Conservation (phyloP, 169 alveolate species). For the Cryptosporidium felis region DNA sequence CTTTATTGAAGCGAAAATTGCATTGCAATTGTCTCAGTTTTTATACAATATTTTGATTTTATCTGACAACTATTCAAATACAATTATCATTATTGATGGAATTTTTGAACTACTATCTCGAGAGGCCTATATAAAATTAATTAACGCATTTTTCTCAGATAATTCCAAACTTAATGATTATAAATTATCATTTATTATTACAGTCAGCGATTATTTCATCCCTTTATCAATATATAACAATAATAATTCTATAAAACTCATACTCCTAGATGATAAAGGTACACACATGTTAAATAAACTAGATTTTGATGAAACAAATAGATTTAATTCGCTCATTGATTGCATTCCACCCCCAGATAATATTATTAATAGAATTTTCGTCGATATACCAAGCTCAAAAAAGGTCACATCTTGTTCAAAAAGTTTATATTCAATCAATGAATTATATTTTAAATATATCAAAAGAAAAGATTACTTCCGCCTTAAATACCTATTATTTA, state of each 20-base stretch:
- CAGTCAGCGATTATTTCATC: neutral
- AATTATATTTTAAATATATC: neutral
- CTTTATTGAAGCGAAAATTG: conserved; percentile 39
- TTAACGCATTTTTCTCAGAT: neutral
- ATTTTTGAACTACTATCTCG: conserved; percentile 29
- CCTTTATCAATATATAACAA: conserved; percentile 2
- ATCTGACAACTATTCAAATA: neutral
- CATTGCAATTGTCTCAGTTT: conserved; percentile 37
- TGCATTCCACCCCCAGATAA: neutral
- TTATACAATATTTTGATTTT: conserved; percentile 6
- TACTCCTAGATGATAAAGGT: neutral
- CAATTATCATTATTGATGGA: conserved; percentile 30
- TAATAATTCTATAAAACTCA: neutral
- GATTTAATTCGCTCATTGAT: neutral
- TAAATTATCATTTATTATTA: conserved; percentile 28
- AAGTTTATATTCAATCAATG: neutral
- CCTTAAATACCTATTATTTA: neutral
- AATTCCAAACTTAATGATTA: conserved; percentile 2
- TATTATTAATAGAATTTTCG: conserved; percentile 7
- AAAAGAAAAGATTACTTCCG: neutral
- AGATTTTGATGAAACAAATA: neutral
- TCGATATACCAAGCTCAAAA: neutral
- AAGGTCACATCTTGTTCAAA: neutral
- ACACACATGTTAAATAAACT: no score
- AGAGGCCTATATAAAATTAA: neutral